Evolutionary conservation across 1,284 basidiomycete species (phyloP).

Genomic region (Gymnopus androsaceus): DNA sequence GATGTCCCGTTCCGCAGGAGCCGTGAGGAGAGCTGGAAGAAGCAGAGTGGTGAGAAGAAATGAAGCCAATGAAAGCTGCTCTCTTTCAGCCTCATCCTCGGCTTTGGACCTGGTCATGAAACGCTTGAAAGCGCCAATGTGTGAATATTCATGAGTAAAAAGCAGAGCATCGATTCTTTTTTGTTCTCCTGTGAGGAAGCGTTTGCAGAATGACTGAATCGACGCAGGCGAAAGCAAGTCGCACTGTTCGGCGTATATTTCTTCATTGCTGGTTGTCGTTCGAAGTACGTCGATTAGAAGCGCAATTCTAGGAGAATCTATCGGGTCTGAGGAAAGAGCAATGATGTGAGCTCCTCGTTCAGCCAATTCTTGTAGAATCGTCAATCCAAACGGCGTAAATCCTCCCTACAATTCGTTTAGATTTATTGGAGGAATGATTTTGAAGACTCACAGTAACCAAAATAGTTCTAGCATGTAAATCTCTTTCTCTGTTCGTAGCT

Average conservation of each 20-base stretch:
- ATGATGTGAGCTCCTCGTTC: slow-evolving; percentile 75
- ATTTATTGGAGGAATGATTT: background rate
- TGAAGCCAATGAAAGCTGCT: slow-evolving; percentile 59
- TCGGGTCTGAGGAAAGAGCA: slow-evolving; percentile 60
- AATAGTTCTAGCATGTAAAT: slow-evolving; percentile 70
- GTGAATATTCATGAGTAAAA: slow-evolving; percentile 72
- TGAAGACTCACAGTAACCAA: slow-evolving; percentile 59
- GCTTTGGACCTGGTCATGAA: slow-evolving; percentile 27
- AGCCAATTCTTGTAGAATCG: slow-evolving; percentile 63
- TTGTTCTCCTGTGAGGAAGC: slow-evolving; percentile 64
- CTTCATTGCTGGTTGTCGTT: slow-evolving; percentile 66
- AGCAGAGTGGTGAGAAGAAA: slow-evolving; percentile 80
- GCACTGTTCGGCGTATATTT: slow-evolving; percentile 75
- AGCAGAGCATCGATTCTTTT: slow-evolving; percentile 71
- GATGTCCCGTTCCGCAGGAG: slow-evolving; percentile 82
- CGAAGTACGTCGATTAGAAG: slow-evolving; percentile 66
- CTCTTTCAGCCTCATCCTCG: slow-evolving; percentile 40
- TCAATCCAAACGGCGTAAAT: slow-evolving; percentile 72
- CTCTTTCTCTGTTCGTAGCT: slow-evolving; percentile 66
- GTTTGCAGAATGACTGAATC: slow-evolving; percentile 65
- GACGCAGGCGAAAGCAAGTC: slow-evolving; percentile 64
- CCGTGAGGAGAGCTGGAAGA: slow-evolving; percentile 74
- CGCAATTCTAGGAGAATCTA: slow-evolving; percentile 55
- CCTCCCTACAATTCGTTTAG: slow-evolving; percentile 50
- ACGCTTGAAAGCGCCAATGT: slow-evolving; percentile 52